A percentile compares a stretch with the other conserved stretches of the same genome.
phyloP scores from a whole-genome alignment of 2,329 filamentous ascomycete species.

The Grosmannia huntii region DNA sequence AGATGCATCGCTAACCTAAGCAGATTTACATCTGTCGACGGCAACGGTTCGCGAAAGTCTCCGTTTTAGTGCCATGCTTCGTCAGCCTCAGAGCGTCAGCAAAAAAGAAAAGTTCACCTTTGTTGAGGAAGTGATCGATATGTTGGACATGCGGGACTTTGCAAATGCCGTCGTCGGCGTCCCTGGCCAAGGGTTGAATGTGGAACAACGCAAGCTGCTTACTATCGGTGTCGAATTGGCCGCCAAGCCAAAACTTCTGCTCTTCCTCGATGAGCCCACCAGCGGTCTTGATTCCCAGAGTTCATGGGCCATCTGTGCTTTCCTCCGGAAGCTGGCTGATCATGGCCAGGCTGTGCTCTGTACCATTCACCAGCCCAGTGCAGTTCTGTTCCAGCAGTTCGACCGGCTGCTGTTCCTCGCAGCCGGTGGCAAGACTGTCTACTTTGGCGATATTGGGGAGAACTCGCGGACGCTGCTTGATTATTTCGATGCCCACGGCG shows the following conservation, averaged over 20 bases:
- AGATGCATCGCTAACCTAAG: not conserved
- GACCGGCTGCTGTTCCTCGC: constrained; percentile 69
- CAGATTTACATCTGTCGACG: constrained; percentile 65
- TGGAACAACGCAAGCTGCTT: constrained; percentile 59
- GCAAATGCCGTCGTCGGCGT: constrained; percentile 86
- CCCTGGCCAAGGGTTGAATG: constrained; percentile 71
- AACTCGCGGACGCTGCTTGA: constrained; percentile 54
- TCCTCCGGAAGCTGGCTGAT: constrained; percentile 79
- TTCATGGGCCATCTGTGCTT: constrained; percentile 78
- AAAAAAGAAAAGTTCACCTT: constrained; percentile 71
- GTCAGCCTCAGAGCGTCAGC: constrained; percentile 63
- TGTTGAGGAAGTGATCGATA: constrained; percentile 83
- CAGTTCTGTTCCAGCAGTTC: constrained; percentile 87
- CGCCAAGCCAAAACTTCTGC: constrained; percentile 74
- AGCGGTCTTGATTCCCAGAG: constrained; percentile 89
- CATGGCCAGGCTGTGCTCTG: constrained; percentile 88
- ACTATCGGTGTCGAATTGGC: constrained; percentile 90
- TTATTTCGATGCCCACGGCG: constrained; percentile 68
- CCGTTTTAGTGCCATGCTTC: constrained; percentile 71
- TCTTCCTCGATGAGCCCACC: constrained; percentile 93
- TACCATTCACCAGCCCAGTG: constrained; percentile 94
- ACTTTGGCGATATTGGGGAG: constrained; percentile 61
- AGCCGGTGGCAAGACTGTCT: constrained; percentile 64
- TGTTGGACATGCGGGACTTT: constrained; percentile 81
- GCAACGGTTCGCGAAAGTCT: constrained; percentile 80